Conservation (phyloP, 257 asterid species). For the Schizonepeta tenuifolia region DNA sequence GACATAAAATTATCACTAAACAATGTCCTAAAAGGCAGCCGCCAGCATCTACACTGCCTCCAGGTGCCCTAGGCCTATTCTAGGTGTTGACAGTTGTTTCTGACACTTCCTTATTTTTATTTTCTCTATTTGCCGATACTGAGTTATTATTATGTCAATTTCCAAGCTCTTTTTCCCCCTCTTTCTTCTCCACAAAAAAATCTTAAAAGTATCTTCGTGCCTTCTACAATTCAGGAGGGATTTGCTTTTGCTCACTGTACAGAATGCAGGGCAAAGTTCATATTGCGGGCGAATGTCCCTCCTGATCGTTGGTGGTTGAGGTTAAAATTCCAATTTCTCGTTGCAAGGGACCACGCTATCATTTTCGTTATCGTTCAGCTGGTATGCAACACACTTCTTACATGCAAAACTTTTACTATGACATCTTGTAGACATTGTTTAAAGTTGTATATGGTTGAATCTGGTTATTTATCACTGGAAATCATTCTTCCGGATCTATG, state of each 20-base stretch:
- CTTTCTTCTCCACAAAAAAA: not conserved
- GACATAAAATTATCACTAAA: not conserved
- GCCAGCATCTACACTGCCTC: not conserved
- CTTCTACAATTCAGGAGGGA: conserved; percentile 81
- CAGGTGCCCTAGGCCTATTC: not conserved
- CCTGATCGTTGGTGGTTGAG: conserved; percentile 99
- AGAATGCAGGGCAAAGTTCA: conserved; percentile 94
- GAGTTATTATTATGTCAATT: not conserved
- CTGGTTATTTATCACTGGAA: not conserved
- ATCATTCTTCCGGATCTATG: conserved; percentile 2
- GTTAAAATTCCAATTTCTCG: conserved; percentile 92
- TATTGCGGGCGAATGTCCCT: conserved; percentile 96
- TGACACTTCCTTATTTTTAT: not conserved
- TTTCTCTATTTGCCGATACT: conserved; percentile 6
- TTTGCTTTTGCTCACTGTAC: conserved; percentile 99
- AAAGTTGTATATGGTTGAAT: conserved; percentile 1
- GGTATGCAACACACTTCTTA: conserved; percentile 56
- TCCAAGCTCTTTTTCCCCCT: not conserved
- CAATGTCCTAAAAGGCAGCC: not conserved
- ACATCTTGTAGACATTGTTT: not conserved
- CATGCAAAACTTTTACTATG: conserved; percentile 3
- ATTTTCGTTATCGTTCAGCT: conserved; percentile 92
- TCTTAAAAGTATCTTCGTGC: conserved; percentile 26
- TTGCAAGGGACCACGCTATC: conserved; percentile 95
- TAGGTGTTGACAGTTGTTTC: not conserved